Conservation (phyloP, 179 eudicot genomes). For the Beta lomatogona region DNA sequence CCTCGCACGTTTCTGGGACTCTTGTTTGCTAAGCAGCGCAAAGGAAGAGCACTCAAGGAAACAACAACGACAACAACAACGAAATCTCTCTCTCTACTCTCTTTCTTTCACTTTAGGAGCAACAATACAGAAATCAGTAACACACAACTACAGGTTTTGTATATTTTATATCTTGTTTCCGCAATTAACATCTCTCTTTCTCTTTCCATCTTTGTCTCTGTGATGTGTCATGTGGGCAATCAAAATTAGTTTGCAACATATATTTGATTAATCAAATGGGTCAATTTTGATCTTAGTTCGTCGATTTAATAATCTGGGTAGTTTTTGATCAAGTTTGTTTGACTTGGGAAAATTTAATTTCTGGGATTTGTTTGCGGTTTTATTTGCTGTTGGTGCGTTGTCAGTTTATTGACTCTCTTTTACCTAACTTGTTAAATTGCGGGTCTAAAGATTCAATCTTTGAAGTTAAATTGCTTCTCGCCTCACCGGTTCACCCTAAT, state of each 20-base stretch:
- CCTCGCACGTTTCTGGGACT: background rate
- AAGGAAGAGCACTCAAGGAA: background rate
- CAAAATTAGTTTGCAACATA: background rate
- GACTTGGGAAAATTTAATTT: background rate
- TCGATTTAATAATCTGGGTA: background rate
- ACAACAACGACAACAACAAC: background rate
- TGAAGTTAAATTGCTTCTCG: too few relatives aligned
- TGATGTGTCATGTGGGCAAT: background rate
- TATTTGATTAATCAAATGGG: background rate
- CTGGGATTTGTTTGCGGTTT: background rate
- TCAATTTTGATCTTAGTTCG: background rate
- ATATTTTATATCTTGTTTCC: background rate
- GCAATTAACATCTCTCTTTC: background rate
- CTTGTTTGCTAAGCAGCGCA: background rate
- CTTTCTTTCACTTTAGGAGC: background rate
- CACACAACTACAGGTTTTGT: background rate
- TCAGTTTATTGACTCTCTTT: background rate
- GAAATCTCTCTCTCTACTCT: too few relatives aligned
- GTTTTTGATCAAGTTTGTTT: background rate
- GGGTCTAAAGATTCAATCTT: too few relatives aligned
- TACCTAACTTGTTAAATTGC: background rate
- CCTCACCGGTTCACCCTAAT: too few relatives aligned
- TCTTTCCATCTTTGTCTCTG: background rate
- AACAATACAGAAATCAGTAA: background rate
- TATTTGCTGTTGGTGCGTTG: background rate